Evolutionary conservation across 1,284 basidiomycete genomes (phyloP), one percentile per base, ranked within the genome.

Genomic region (Entoloma clypeatum): DNA sequence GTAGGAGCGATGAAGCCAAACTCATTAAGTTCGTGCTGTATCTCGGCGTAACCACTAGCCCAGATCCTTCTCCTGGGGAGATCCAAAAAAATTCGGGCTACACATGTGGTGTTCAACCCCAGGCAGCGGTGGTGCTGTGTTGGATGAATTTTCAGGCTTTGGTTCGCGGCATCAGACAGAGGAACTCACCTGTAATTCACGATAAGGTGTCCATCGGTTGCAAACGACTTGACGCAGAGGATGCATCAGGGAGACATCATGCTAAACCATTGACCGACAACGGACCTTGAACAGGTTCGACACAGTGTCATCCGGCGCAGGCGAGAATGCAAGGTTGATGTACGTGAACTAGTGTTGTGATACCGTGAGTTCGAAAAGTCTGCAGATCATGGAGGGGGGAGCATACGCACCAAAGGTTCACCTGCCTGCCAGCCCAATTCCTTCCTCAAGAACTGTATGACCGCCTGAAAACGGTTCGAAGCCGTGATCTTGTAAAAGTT

Each of bases 401-500:
- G 24, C 23, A 35, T 8, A 69, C 88, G 45, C 56, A 97, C 94
- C 60, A 98, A 64, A 1, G 92, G 82, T 55, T 97, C 95, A 1
- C 82, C 79, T 7, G 81, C 70, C 62, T 92, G 94, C 81, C 88
- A 91, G 7, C 85, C 86, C 32, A 98, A 65, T 61, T 98, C 92
- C 56, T 86, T 92, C 43, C 94, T 70, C 61, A 98, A 60, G 60
- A 98, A 98, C 53, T 92, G 85, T 36, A 96, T 94, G 41, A 98
- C 95, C 1, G 92, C 89, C 60, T 96, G 92, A 59, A 98, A 99
- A 40, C 87, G 77, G 63, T 97, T 95, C 34, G 87, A 86, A 4
- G 93, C 89, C 0, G 92, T 94, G 53, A 98, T 95, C 71, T 95
- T 95, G 79, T 93, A 97, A 60, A 95, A 89, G 67, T 97, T 97